A percentile compares a stretch with the other conserved stretches of the same genome.
Conservation (phyloP, 2,329 filamentous ascomycete species). For the Ascosphaera acerosa region DNA sequence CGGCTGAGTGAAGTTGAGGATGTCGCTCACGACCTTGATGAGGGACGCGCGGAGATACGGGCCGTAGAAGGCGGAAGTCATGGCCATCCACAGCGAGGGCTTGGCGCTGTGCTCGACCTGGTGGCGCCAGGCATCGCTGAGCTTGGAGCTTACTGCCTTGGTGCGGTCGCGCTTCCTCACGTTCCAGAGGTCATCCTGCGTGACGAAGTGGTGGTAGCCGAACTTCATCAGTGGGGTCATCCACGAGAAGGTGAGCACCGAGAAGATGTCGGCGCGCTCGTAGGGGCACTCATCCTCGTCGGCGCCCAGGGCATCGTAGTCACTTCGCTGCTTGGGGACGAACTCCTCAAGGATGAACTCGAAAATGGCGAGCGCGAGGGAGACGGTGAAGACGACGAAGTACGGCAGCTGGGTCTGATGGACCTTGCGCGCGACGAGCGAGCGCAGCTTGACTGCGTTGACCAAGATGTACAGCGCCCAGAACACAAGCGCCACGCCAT, state of each 20-base stretch:
- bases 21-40: slow-evolving; percentile 75
- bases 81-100: slow-evolving; percentile 66
- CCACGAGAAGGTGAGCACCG: slow-evolving; percentile 83
- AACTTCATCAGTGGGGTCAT: slow-evolving; percentile 97
- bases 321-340: slow-evolving; percentile 51
- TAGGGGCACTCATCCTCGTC: slow-evolving; percentile 42
- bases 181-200: slow-evolving; percentile 90
- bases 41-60: slow-evolving; percentile 60
- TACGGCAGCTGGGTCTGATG: slow-evolving; percentile 42
- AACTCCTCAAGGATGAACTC: slow-evolving; percentile 69
- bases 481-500: slow-evolving; percentile 73
- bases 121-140: slow-evolving; percentile 50
- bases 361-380: slow-evolving; percentile 39
- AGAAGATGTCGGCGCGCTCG: slow-evolving; percentile 87
- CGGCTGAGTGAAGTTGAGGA: slow-evolving; percentile 69
- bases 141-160: slow-evolving; percentile 39
- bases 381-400: slow-evolving; percentile 51
- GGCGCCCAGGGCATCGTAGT: slow-evolving; percentile 40
- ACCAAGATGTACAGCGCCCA: slow-evolving; percentile 69
- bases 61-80: slow-evolving; percentile 62
- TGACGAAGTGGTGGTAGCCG: slow-evolving; percentile 76
- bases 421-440: slow-evolving; percentile 52
- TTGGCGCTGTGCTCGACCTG: slow-evolving; percentile 42
- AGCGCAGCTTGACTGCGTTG: slow-evolving; percentile 61
- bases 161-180: slow-evolving; percentile 60